Base-by-base conservation (phyloP, 2,329 filamentous ascomycete species). In the Botryotinia convoluta region DNA sequence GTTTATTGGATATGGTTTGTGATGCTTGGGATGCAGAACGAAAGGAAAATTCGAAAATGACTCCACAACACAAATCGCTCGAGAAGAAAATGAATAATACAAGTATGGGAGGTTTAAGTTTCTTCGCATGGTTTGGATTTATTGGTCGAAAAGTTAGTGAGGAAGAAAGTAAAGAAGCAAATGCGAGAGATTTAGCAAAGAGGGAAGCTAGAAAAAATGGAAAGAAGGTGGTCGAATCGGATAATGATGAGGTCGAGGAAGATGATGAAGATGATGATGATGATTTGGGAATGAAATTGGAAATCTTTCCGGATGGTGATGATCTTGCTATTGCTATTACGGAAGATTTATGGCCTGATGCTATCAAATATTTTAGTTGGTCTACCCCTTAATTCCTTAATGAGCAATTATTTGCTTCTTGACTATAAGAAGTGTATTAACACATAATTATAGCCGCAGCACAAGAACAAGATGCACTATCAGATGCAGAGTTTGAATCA, bases 61-160 rank as follows among this genome's bases (percentile, higher is more conserved):
- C 84, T 22, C 81, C 84, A 67, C 83, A 85, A 79, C 85, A 87
- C 80, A 85, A 86, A 81, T 81, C 83, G 61, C 84, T 89, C 73
- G 83, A 85, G 78, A 84, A 84, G 77, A 86, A 87, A 84, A 89
- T 88, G 75, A 86, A 87, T 72, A 79, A 83, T 77, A 90, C 87
- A 26, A 88, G 88, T 64, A 86, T 92, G 75, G 89, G 89, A 63
- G 90, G 87, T 9, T 81, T 90, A 69, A 94, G 91, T 83, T 97
- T 98, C 87, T 98, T 98, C 81, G 89, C 90, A 73, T 96, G 92
- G 88, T 98, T 98, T 82, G 93, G 92, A 71, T 98, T 91, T 85
- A 89, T 87, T 75, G 93, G 90, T 76, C 85, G 88, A 76, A 89
- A 88, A 79, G 84, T 97, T 78, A 89, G 88, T 64, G 91, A 89